Base-by-base conservation (phyloP, 2,329 filamentous ascomycete species). In the Blastomyces gilchristii region DNA sequence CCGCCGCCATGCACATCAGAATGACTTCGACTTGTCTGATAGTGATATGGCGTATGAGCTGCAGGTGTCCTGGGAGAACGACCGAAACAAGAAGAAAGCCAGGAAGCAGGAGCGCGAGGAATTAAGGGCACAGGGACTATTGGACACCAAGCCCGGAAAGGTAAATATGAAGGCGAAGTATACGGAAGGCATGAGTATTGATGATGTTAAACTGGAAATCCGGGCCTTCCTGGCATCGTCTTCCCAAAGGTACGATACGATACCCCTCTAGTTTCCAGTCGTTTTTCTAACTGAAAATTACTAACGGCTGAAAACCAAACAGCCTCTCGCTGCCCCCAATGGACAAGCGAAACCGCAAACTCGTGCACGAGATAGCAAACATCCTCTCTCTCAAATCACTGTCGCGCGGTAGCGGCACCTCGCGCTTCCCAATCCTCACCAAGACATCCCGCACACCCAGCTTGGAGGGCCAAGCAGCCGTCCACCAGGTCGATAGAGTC, bases 281-380 rank as follows among this genome's bases (percentile, higher is more conserved):
- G 2, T 11, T 25, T 11, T 58, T 22, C 39, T 58, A 7, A 12
- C 43, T 43, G 8, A 9, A 6, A 43, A 34, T 16, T 9, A 45
- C 41, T 57, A 59, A 56, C 56, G 8, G 22, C 59, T 22, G 2
- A 5, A 28, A 28, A 45, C 34, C 37, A 58, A 47, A 66, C 66
- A 91, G 89, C 56, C 80, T 94, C 6, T 79, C 85, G 4, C 79
- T 97, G 31, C 90, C 93, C 2, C 90, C 93, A 0, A 95, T 97
- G 86, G 86, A 90, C 63, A 90, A 91, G 65, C 77, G 82, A 54
- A 83, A 87, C 49, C 87, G 94, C 59, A 92, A 90, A 72, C 78
- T 86, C 6, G 81, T 97, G 22, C 94, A 99, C 73, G 84, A 90
- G 64, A 75, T 96, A 49, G 91, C 90, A 14, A 84, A 84, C 69